Percentiles rank a stretch among this genome's conserved stretches.
Conservation (phyloP, 129 eudicot genomes). For the Chrysanthemum makinoi region DNA sequence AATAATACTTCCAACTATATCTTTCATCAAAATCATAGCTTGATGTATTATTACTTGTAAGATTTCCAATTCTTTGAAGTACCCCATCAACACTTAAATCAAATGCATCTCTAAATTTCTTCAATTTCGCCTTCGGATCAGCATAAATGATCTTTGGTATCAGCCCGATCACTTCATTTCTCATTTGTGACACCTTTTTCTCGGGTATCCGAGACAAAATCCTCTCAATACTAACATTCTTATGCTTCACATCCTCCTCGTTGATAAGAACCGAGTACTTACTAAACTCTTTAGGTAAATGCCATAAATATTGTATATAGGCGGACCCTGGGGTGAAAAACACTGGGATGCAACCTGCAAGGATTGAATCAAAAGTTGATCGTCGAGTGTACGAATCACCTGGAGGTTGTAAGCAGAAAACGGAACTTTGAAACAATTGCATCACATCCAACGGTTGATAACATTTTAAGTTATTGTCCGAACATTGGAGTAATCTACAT, state of each 20-base stretch:
- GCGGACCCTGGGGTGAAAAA: constrained; percentile 85
- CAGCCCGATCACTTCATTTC: constrained; percentile 59
- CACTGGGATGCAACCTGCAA: constrained; percentile 95
- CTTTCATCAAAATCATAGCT: constrained; percentile 52
- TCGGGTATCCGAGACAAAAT: constrained; percentile 38
- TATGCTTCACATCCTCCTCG: constrained; percentile 53
- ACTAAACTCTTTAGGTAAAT: constrained; percentile 54
- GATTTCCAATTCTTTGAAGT: constrained; percentile 38
- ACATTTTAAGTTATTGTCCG: constrained; percentile 40
- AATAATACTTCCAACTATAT: constrained; percentile 66
- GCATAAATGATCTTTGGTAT: constrained; percentile 70
- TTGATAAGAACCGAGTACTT: constrained; percentile 69
- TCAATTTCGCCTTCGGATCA: constrained; percentile 56
- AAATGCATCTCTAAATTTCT: constrained; percentile 62
- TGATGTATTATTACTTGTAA: constrained; percentile 37
- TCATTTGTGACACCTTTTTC: constrained; percentile 34
- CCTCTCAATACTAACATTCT: constrained; percentile 52
- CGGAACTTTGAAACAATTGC: constrained; percentile 53
- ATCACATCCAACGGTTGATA: constrained; percentile 57
- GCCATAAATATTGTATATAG: constrained; percentile 83
- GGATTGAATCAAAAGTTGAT: constrained; percentile 61
- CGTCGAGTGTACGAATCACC: constrained; percentile 55
- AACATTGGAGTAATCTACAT: constrained; percentile 59
- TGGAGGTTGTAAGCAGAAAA: constrained; percentile 78
- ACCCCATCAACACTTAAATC: constrained; percentile 67